A percentile compares a stretch with the other conserved stretches of the same genome.
Conservation (phyloP, 495 filamentous ascomycete genomes). For the Cetradonia linearis region DNA sequence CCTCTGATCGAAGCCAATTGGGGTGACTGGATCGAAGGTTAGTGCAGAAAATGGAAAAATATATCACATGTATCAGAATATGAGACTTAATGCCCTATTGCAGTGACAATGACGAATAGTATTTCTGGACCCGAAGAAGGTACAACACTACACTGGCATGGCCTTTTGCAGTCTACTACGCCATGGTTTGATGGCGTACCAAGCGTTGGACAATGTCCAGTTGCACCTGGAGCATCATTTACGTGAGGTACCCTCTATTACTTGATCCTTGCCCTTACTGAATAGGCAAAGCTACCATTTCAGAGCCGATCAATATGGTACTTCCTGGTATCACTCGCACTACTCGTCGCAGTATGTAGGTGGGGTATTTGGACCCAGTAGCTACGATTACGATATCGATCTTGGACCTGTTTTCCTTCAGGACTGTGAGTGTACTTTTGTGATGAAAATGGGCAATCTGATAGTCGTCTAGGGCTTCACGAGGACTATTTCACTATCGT, state of each 20-base stretch:
- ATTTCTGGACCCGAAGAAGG: constrained; percentile 30
- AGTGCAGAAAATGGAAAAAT: not conserved
- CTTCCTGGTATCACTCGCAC: constrained; percentile 42
- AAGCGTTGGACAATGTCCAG: constrained; percentile 40
- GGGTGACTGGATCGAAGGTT: constrained; percentile 45
- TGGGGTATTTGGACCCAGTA: constrained; percentile 44
- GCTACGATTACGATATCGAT: constrained; percentile 48
- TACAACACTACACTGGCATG: constrained; percentile 39
- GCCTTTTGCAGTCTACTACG: constrained; percentile 33
- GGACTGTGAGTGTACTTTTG: not conserved
- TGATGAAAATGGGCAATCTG: not conserved
- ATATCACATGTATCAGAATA: not conserved
- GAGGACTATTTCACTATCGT: not conserved
- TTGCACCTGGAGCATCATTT: constrained; percentile 31
- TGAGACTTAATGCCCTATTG: not conserved
- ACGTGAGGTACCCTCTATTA: constrained; percentile 10
- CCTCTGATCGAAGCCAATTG: constrained; percentile 51
- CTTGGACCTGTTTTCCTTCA: constrained; percentile 40
- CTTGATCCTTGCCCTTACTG: not conserved
- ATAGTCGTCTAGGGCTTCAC: not conserved
- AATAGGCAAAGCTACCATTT: constrained; percentile 18
- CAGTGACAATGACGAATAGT: constrained; percentile 17
- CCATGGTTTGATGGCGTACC: constrained; percentile 39
- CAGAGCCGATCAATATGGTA: constrained; percentile 34
- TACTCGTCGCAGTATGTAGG: constrained; percentile 37